A percentile compares a stretch with the other conserved stretches of the same genome.
Evolutionary conservation across 306 rosid species (phyloP).

Genomic region (Geum urbanum): DNA sequence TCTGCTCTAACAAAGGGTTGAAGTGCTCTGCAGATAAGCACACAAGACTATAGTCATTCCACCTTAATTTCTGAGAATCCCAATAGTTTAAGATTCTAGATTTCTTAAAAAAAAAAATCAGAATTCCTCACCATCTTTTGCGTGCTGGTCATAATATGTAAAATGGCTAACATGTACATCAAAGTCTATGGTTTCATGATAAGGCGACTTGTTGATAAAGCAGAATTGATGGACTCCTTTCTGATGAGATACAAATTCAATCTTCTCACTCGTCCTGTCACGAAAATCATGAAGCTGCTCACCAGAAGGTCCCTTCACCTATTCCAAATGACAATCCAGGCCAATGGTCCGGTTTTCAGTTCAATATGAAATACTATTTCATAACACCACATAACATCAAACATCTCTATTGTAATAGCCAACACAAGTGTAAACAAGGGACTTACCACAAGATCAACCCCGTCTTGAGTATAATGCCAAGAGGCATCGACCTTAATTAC

Average conservation of each 20-base stretch:
- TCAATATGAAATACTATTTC: no score
- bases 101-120: neutral
- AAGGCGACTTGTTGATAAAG: constrained; percentile 75
- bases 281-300: constrained; percentile 52
- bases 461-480: no score
- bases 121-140: constrained; percentile 47
- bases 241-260: constrained; percentile 45
- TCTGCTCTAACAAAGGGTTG: constrained; percentile 50
- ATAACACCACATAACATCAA: no score
- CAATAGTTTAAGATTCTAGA: neutral
- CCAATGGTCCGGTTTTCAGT: no score
- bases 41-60: constrained; percentile 19
- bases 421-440: no score
- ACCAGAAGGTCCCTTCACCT: no score
- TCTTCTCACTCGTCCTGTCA: constrained; percentile 58
- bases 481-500: no score
- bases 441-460: no score
- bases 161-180: constrained; percentile 63
- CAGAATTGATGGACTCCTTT: constrained; percentile 65
- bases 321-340: no score
- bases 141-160: constrained; percentile 47
- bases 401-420: no score
- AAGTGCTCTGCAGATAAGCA: constrained; percentile 51
- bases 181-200: constrained; percentile 74
- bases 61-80: constrained; percentile 4